Conservation (phyloP, 495 filamentous ascomycete genomes). For the Sordaria brevicollis region DNA sequence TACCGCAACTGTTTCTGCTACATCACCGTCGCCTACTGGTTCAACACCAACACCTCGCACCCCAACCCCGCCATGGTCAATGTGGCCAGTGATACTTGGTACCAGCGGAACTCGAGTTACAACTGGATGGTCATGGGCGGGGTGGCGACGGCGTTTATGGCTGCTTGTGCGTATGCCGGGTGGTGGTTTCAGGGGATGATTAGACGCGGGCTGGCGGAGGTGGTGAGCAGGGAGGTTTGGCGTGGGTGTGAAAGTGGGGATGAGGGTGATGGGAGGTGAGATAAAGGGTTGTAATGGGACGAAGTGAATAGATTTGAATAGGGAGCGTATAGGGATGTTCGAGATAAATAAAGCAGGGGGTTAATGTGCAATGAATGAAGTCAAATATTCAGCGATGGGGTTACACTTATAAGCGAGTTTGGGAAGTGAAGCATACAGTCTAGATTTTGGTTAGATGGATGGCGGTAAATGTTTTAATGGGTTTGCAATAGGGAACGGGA, state of each 20-base stretch:
- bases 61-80: neutral
- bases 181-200: slow-evolving; percentile 3
- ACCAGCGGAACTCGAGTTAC: neutral
- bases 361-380: neutral
- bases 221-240: neutral
- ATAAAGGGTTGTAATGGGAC: neutral
- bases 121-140: neutral
- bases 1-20: slow-evolving; percentile 28
- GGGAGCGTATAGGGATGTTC: no score
- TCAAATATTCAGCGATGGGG: neutral
- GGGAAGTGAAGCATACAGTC: neutral
- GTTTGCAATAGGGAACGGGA: neutral
- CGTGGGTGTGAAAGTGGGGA: neutral
- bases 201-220: neutral
- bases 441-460: neutral
- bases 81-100: neutral
- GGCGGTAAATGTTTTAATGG: neutral
- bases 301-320: neutral
- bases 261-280: neutral
- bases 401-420: neutral
- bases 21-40: neutral
- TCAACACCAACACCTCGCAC: neutral
- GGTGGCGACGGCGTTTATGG: neutral
- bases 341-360: no score
- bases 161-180: neutral